Percentiles rank a stretch among this genome's conserved stretches.
Evolutionary conservation across 23 red algal genomes (phyloP).

Genomic region (Cyanidioschyzon merolae): DNA sequence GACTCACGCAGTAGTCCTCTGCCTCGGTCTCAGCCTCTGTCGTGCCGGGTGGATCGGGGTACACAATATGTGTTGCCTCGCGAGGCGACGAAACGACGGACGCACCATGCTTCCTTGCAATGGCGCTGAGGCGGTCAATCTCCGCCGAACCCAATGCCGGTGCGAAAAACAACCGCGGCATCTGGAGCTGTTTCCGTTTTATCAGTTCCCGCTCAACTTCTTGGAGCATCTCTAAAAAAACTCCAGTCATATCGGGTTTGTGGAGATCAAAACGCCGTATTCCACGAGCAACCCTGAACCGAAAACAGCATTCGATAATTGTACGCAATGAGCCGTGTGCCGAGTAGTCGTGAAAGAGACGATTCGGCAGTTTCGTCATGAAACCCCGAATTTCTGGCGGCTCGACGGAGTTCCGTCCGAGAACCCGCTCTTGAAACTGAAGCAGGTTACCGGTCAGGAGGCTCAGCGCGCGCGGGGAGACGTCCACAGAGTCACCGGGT

Average conservation of each 20-base stretch:
- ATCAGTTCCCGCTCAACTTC: conserved; percentile 42
- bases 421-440: conserved; percentile 41
- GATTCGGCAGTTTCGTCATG: conserved; percentile 58
- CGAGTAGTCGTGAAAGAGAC: conserved; percentile 47
- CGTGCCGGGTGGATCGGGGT: conserved; percentile 64
- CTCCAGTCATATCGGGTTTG: conserved; percentile 32
- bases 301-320: conserved; percentile 48
- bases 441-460: conserved; percentile 51
- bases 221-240: conserved; percentile 39
- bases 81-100: conserved; percentile 36
- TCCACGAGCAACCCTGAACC: conserved; percentile 44
- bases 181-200: conserved; percentile 30
- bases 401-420: conserved; percentile 35
- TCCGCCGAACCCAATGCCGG: conserved; percentile 19
- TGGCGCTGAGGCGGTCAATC: conserved; percentile 22
- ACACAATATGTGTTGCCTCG: conserved; percentile 63
- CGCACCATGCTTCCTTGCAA: conserved; percentile 51
- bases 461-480: conserved; percentile 44
- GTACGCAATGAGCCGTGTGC: conserved; percentile 36
- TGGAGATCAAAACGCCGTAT: conserved; percentile 55
- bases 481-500: conserved; percentile 39
- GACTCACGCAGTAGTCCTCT: conserved; percentile 70
- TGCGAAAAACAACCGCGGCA: conserved; percentile 48
- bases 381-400: conserved; percentile 1
- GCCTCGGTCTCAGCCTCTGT: conserved; percentile 35